Evolutionary conservation across 768 basidiomycete genomes (phyloP).

Genomic region (Plicaturopsis crispa): DNA sequence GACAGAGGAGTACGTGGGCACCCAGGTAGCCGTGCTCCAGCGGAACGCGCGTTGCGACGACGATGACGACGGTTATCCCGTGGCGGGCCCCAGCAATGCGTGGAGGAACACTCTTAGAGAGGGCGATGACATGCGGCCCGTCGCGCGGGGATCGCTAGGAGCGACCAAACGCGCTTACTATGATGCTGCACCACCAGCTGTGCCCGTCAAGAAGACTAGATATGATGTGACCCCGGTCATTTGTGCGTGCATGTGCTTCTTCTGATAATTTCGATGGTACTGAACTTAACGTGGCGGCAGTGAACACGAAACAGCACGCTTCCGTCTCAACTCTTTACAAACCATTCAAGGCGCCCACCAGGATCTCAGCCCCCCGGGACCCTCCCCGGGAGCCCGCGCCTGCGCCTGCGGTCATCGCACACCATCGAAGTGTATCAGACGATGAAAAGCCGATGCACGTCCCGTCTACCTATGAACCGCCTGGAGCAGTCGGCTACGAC

Average conservation of each 20-base stretch:
- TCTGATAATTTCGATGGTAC: no score
- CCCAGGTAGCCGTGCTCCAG: slow-evolving; percentile 10
- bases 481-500: not conserved
- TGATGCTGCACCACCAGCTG: not conserved
- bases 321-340: slow-evolving; percentile 35
- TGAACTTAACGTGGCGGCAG: not conserved
- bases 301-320: slow-evolving; percentile 41
- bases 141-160: not conserved
- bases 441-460: not conserved
- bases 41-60: slow-evolving; percentile 13
- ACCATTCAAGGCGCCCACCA: slow-evolving; percentile 38
- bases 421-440: not conserved
- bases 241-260: not conserved
- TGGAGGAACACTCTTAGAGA: not conserved
- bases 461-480: not conserved
- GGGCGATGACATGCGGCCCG: not conserved
- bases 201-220: not conserved
- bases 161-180: not conserved
- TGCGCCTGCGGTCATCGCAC: no score
- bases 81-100: not conserved
- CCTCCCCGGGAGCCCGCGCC: not conserved
- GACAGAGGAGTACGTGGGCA: slow-evolving; percentile 22
- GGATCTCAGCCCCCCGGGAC: slow-evolving; percentile 2
- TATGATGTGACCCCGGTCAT: not conserved
- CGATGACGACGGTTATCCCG: slow-evolving; percentile 16